phyloP scores from a whole-genome alignment of 306 rosid genomes.

The Vigna reflexopilosa region DNA sequence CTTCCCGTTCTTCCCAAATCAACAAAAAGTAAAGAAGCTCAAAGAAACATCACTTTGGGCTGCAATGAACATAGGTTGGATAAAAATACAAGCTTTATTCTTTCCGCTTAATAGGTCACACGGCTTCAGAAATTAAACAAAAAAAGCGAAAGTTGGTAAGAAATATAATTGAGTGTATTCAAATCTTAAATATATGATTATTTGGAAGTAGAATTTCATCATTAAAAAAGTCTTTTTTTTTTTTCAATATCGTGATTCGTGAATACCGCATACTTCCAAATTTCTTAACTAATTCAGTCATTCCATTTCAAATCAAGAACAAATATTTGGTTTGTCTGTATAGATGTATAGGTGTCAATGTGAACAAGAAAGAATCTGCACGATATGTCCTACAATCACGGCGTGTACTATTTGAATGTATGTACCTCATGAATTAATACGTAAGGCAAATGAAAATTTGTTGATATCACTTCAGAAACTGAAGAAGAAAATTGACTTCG shows the following conservation, averaged over 20 bases:
- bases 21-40: conserved; percentile 1
- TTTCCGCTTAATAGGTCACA: background rate
- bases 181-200: too few relatives aligned
- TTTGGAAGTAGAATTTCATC: too few relatives aligned
- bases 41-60: background rate
- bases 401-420: background rate
- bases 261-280: conserved; percentile 29
- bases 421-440: background rate
- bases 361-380: background rate
- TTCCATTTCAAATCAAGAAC: background rate
- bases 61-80: background rate
- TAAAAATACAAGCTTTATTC: background rate
- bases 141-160: background rate
- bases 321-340: background rate
- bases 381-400: conserved; percentile 26
- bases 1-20: background rate
- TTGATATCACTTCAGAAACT: background rate
- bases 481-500: background rate
- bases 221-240: too few relatives aligned
- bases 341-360: background rate
- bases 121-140: background rate
- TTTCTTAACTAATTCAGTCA: conserved; percentile 24
- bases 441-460: background rate
- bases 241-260: conserved; percentile 31
- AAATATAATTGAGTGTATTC: background rate